Evolutionary conservation across 495 filamentous ascomycete genomes (phyloP).

Genomic region (Pseudoneurospora amorphoporcata): DNA sequence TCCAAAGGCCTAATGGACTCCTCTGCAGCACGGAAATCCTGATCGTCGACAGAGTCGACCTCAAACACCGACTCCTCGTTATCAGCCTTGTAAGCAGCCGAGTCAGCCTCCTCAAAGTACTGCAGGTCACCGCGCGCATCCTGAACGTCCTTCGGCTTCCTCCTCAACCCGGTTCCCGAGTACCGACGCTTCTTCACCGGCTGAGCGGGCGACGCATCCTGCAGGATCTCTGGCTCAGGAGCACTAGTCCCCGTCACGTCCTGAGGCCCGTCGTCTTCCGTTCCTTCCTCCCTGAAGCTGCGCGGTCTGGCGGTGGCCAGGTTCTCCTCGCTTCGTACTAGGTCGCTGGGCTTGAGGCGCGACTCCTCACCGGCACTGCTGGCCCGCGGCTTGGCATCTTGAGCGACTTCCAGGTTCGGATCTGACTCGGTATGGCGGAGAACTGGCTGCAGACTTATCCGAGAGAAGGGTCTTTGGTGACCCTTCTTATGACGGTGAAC

Average conservation of each 20-base stretch:
- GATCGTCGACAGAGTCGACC: not conserved
- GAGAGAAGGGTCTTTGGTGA: constrained; percentile 48
- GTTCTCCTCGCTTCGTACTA: constrained; percentile 26
- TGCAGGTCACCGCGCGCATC: constrained; percentile 59
- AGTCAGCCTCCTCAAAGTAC: constrained; percentile 65
- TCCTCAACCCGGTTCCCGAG: constrained; percentile 67
- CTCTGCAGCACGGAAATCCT: not conserved
- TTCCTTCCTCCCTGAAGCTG: not conserved
- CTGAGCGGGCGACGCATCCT: constrained; percentile 23
- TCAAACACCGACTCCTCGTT: constrained; percentile 35
- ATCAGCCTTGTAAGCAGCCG: constrained; percentile 75
- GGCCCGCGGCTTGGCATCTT: constrained; percentile 6
- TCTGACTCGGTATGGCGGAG: constrained; percentile 27
- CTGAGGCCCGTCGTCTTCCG: constrained; percentile 23
- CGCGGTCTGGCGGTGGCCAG: not conserved
- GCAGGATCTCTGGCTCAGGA: constrained; percentile 41
- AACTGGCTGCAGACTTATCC: constrained; percentile 28
- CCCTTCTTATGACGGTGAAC: constrained; percentile 49
- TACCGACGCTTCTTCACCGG: constrained; percentile 51
- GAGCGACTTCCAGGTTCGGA: constrained; percentile 12
- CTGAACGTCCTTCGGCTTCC: constrained; percentile 53
- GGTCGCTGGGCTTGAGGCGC: constrained; percentile 1
- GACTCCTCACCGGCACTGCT: not conserved
- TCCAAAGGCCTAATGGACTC: not conserved
- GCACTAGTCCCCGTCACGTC: constrained; percentile 46